Evolutionary conservation across 2,329 filamentous ascomycete species (phyloP), one percentile per base, ranked within the genome.

Genomic region (Fusarium beomiforme): DNA sequence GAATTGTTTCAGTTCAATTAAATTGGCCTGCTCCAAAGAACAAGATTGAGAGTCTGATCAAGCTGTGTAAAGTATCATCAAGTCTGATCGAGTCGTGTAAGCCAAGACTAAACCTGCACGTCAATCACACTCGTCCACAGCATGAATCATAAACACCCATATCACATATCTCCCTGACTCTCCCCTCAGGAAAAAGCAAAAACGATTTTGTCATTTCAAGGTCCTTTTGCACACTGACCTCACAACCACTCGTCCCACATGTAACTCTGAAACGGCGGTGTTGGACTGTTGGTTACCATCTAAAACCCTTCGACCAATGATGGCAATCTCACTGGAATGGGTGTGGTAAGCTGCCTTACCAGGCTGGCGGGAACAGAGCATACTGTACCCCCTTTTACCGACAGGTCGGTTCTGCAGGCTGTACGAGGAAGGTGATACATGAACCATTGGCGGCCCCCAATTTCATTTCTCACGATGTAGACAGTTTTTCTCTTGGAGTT

Each of bases 311-410:
- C 59, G 50, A 11, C 55, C 59, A 63, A 60, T 60, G 44, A 29
- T 19, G 21, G 21, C 39, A 26, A 31, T 14, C 17, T 4, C 11
- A 13, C 8, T 33, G 7, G 23, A 23, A 8, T 37, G 36, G 49
- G 56, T 60, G 65, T 56, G 49, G 59, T 41, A 6, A 51, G 44
- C n/a, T 17, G 51, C 63, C 60, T 44, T 62, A 70, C 69, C 65
- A 62, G 64, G 51, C 69, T 53, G 61, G 51, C 31, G 42, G 43
- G 26, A 36, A 34, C 29, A 34, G n/a, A n/a, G n/a, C n/a, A n/a
- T n/a, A n/a, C n/a, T n/a, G n/a, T 3, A 23, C n/a, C 64, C 55
- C 53, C 53, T 69, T 68, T 69, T 69, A 69, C 66, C 69, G 56
- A 58, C 69, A 61, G 59, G 26, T 53, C 46, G 69, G 69, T 59